phyloP scores from a whole-genome alignment of 805 yeast genomes.

The Spathaspora arborariae region DNA sequence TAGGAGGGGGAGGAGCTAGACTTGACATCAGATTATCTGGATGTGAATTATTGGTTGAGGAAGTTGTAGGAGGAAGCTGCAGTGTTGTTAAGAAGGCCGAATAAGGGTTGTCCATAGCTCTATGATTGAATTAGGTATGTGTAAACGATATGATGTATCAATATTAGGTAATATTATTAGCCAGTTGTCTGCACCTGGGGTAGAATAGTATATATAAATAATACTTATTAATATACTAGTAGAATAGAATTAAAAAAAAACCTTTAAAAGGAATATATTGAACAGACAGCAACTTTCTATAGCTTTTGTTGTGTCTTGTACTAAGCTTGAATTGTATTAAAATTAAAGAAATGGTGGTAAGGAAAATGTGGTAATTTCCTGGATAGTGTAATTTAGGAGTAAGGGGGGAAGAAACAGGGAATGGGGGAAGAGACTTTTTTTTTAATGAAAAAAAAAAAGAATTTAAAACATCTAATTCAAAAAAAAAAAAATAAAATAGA shows the following conservation, averaged over 20 bases:
- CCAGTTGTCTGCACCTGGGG: too few species aligned
- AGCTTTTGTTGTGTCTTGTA: not conserved
- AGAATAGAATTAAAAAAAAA: not conserved
- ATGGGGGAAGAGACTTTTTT: not conserved
- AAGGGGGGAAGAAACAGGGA: not conserved
- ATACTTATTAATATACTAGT: too few species aligned
- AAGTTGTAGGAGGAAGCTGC: not conserved
- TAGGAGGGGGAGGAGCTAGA: not conserved
- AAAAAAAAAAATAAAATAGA: not conserved
- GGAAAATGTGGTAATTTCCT: constrained; percentile 1
- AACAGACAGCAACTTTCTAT: not conserved
- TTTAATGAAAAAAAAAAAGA: not conserved
- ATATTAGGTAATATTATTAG: too few species aligned
- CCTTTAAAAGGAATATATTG: not conserved
- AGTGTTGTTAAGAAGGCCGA: not conserved
- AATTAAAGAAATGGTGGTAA: not conserved
- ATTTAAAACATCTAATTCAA: not conserved
- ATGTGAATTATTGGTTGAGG: not conserved
- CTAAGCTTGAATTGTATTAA: not conserved
- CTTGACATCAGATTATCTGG: not conserved
- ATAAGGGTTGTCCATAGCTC: not conserved
- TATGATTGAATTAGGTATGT: not conserved
- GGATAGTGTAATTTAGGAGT: not conserved
- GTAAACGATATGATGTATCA: too few species aligned
- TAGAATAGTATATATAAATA: too few species aligned